Conservation (phyloP, 257 asterid species). For the Ocimum tenuiflorum region DNA sequence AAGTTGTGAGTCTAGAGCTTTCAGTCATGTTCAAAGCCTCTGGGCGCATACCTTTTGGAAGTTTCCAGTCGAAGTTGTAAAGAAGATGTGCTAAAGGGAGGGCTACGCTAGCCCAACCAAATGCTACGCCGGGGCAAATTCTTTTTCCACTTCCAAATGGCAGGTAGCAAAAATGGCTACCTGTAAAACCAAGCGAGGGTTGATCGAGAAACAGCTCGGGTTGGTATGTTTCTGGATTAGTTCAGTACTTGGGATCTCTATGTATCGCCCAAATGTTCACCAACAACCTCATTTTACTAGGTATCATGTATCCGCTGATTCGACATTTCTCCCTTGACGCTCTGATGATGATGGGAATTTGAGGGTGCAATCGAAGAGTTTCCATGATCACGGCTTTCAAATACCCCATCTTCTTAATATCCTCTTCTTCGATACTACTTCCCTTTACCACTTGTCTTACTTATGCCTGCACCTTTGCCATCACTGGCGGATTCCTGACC, state of each 20-base stretch:
- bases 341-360: conserved; percentile 1
- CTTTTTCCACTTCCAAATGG: no score
- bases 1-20: not conserved
- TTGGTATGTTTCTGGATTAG: conserved; percentile 15
- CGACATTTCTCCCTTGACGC: not conserved
- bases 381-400: conserved; percentile 15
- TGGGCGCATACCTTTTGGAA: no score
- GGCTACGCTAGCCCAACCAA: no score
- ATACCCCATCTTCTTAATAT: not conserved
- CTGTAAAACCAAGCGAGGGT: no score
- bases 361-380: conserved; percentile 13
- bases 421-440: conserved; percentile 8
- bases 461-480: no score
- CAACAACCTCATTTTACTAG: conserved; percentile 12
- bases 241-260: no score
- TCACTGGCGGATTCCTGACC: no score
- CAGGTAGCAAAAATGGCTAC: no score
- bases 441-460: no score
- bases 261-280: conserved; percentile 31
- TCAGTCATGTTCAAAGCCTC: conserved; percentile 33
- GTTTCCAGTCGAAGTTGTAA: no score
- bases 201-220: conserved; percentile 12
- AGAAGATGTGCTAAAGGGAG: no score
- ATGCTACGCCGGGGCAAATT: no score
- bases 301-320: conserved; percentile 18